Evolutionary conservation across 495 filamentous ascomycete species (phyloP).

Genomic region (Lasiosphaeria hispida): DNA sequence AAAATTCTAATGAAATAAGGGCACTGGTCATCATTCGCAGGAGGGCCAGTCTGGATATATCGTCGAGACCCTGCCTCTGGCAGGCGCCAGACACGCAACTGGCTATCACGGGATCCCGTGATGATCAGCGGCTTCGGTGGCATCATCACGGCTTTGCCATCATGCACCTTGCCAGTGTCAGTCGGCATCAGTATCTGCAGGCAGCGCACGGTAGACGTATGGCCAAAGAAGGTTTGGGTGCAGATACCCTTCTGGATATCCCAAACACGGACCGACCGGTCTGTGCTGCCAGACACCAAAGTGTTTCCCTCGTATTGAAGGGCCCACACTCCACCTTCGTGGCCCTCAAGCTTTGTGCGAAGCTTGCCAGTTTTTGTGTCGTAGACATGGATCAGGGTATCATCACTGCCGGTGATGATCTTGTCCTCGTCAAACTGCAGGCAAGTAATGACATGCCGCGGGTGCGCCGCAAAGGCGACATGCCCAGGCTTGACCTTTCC

Average conservation of each 20-base stretch:
- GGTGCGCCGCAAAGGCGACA: conserved; percentile 92
- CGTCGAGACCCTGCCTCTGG: conserved; percentile 72
- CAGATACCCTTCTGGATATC: conserved; percentile 89
- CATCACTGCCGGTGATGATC: conserved; percentile 95
- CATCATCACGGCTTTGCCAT: conserved; percentile 81
- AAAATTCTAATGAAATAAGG: conserved; percentile 91
- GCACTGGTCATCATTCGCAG: conserved; percentile 78
- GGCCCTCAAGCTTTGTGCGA: conserved; percentile 77
- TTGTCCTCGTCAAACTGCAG: conserved; percentile 97
- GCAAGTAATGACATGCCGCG: conserved; percentile 95
- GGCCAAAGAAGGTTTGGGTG: conserved; percentile 93
- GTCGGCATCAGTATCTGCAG: conserved; percentile 90
- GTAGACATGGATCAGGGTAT: conserved; percentile 97
- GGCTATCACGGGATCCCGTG: conserved; percentile 94
- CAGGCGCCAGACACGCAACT: conserved; percentile 88
- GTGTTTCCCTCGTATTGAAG: conserved; percentile 94
- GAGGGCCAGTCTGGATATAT: conserved; percentile 73
- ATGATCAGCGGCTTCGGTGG: conserved; percentile 93
- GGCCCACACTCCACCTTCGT: conserved; percentile 98
- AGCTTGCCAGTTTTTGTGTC: conserved; percentile 92
- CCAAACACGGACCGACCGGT: conserved; percentile 95
- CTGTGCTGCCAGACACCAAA: conserved; percentile 93
- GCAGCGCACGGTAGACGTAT: conserved; percentile 96
- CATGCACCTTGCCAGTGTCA: conserved; percentile 64
- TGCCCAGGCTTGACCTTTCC: conserved; percentile 84